Evolutionary conservation across 2,329 filamentous ascomycete species (phyloP).

Genomic region (Claviceps pusilla): DNA sequence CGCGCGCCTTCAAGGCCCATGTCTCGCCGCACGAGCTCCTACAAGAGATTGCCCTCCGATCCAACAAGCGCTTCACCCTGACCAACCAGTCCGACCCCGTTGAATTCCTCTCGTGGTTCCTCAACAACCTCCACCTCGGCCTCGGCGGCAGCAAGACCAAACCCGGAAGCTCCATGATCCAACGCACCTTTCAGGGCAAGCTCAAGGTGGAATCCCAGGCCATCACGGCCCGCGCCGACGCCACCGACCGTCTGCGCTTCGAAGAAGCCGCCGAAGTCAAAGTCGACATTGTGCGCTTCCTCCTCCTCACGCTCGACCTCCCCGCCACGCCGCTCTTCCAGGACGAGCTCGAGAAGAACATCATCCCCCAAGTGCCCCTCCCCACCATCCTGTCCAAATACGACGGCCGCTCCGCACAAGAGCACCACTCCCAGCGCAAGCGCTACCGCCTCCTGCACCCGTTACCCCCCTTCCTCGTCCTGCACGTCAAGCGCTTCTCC

Average conservation of each 20-base stretch:
- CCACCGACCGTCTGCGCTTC: conserved; percentile 75
- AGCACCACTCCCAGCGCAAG: conserved; percentile 75
- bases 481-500: conserved; percentile 95
- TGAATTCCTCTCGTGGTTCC: conserved; percentile 92
- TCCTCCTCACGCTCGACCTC: conserved; percentile 85
- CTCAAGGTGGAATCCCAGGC: conserved; percentile 86
- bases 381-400: conserved; percentile 79
- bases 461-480: conserved; percentile 75
- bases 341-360: conserved; percentile 85
- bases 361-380: conserved; percentile 84
- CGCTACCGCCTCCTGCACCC: conserved; percentile 83
- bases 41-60: conserved; percentile 81
- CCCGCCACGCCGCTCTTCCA: conserved; percentile 89
- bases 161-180: conserved; percentile 70
- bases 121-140: conserved; percentile 86
- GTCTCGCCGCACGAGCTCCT: conserved; percentile 95
- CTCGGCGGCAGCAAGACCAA: conserved; percentile 82
- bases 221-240: conserved; percentile 82
- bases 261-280: conserved; percentile 77
- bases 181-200: conserved; percentile 84
- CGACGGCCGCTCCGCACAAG: conserved; percentile 73
- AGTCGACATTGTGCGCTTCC: conserved; percentile 62
- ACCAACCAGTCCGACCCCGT: conserved; percentile 88
- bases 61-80: conserved; percentile 82
- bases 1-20: conserved; percentile 86